Evolutionary conservation across 371 early-diverging fungal genomes (phyloP).

Genomic region (Nematocida sp.): DNA sequence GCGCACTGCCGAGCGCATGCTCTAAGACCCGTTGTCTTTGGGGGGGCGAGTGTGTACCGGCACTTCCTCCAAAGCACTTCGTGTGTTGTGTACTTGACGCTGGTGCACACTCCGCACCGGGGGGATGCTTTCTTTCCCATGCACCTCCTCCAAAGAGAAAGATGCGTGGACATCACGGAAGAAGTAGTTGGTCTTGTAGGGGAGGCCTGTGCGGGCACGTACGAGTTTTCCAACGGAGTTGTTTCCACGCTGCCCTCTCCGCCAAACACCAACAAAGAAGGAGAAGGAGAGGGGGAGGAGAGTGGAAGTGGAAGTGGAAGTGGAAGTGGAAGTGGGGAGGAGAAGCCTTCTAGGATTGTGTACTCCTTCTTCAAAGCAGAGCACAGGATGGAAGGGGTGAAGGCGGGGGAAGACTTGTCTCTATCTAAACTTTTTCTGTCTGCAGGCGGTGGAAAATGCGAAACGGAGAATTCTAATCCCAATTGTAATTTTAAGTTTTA

Average conservation of each 20-base stretch:
- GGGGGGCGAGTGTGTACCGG: constrained; percentile 28
- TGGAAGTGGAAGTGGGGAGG: neutral
- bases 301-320: neutral
- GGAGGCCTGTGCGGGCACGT: too few relatives aligned
- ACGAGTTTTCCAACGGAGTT: too few relatives aligned
- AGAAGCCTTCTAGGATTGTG: neutral
- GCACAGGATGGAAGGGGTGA: too few relatives aligned
- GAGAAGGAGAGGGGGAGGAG: too few relatives aligned
- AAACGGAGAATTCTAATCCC: neutral
- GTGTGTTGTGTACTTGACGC: constrained; percentile 29
- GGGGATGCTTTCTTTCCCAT: constrained; percentile 49
- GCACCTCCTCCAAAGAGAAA: neutral
- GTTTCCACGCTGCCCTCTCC: too few relatives aligned
- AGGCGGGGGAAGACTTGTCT: too few relatives aligned
- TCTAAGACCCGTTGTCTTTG: constrained; percentile 37
- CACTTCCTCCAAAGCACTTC: constrained; percentile 3
- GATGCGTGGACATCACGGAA: constrained; percentile 4
- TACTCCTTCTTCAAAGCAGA: neutral
- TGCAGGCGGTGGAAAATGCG: neutral
- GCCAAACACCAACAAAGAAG: too few relatives aligned
- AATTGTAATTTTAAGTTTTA: constrained; percentile 47
- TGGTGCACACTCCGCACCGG: neutral
- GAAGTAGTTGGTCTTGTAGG: neutral
- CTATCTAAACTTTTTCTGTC: too few relatives aligned
- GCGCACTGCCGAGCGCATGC: constrained; percentile 6